Evolutionary conservation across 345 rosid genomes (phyloP).

Genomic region (Draba incana): DNA sequence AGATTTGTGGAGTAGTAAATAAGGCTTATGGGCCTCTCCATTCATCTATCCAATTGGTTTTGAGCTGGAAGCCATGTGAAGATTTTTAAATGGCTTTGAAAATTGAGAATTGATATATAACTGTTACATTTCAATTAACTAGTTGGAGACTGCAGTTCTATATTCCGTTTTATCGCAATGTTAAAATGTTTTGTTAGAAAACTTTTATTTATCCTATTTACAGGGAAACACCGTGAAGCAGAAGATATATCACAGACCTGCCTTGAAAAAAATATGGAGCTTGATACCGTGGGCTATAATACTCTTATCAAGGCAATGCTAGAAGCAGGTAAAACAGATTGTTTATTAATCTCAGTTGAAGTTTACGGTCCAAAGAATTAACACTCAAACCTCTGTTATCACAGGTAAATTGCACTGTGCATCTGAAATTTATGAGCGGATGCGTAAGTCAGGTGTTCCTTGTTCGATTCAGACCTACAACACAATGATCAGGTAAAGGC

Average conservation of each 20-base stretch:
- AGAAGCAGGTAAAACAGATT: slow-evolving; percentile 63
- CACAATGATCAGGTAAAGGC: slow-evolving; percentile 71
- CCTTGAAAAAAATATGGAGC: slow-evolving; percentile 50
- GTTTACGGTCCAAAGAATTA: slow-evolving; percentile 21
- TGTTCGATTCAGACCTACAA: slow-evolving; percentile 74
- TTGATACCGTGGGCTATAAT: slow-evolving; percentile 81
- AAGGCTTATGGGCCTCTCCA: no score
- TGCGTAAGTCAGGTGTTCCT: slow-evolving; percentile 59
- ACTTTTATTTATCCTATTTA: slow-evolving; percentile 24
- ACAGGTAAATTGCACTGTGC: slow-evolving; percentile 73
- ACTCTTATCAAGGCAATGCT: slow-evolving; percentile 88
- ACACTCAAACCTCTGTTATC: slow-evolving; percentile 27
- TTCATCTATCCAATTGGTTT: no score
- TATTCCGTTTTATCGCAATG: not conserved
- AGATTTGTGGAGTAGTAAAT: no score
- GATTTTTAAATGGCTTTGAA: not conserved
- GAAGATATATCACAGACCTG: slow-evolving; percentile 52
- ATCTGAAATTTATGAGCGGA: slow-evolving; percentile 58
- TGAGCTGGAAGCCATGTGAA: not conserved
- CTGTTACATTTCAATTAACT: not conserved
- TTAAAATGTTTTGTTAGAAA: slow-evolving; percentile 11
- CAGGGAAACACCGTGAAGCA: slow-evolving; percentile 79
- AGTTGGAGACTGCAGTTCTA: not conserved
- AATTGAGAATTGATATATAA: not conserved
- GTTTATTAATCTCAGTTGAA: slow-evolving; percentile 9